Base-by-base conservation (phyloP, 78 protist genomes). In the Bigelowiella natans region DNA sequence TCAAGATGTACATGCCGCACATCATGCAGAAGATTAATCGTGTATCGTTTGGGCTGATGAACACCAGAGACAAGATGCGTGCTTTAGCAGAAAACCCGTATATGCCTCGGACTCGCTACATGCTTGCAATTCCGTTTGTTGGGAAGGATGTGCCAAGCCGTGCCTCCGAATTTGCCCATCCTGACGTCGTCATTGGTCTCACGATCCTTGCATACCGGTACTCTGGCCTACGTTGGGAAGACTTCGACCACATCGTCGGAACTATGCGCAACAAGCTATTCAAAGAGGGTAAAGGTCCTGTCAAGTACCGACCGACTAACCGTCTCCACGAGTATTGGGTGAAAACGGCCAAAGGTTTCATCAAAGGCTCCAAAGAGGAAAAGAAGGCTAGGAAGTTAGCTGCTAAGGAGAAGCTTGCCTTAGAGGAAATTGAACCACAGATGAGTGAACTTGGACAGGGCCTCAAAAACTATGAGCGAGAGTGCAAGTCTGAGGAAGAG, bases 141-240 rank as follows among this genome's bases (percentile, higher is more conserved):
- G 88, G 90, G 87, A 91, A 91, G 85, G 93, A 91, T 38, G 89
- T 91, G 2, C 95, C 95, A 2, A 2, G 51, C 34, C 82, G 29
- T 28, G n/a, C 92, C 82, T 34, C 88, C 36, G 95, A 93, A 91
- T 93, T 91, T 38, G 93, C 93, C 34, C 95, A 93, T 86, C 93
- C 93, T 1, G 95, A 93, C 92, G 90, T 93, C 36, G 87, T 91
- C 92, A 89, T 93, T 36, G 93, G 92, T 2, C 85, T 93, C 26
- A 86, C 95, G 11, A 40, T 91, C 2, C 90, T 93, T 34, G 95
- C 92, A 30, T 93, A 91, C 86, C 90, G 93, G 26, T 91, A 93
- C 88, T 39, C 64, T 11, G 11, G 86, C 86, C 86, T 95, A 38
- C 93, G 94, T 0, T 31, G 26, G 38, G 31, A n/a, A 29, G 94